A percentile compares a stretch with the other conserved stretches of the same genome.
phyloP scores from a whole-genome alignment of 1,284 basidiomycete genomes.

The Melampsora abietis-canadensis region DNA sequence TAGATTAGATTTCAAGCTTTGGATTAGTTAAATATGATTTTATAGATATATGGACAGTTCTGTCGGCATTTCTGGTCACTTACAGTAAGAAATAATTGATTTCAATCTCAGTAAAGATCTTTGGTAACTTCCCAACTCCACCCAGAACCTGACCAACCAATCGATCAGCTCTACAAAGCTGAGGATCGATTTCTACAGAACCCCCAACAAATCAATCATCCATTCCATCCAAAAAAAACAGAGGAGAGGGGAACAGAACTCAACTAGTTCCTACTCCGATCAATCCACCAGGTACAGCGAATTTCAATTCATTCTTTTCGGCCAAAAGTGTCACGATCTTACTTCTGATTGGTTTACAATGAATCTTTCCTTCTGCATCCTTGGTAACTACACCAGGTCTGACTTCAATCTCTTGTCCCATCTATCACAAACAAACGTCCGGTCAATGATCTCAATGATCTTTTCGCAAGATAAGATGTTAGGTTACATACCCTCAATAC shows the following conservation, averaged over 20 bases:
- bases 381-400: slow-evolving; percentile 95
- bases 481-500: slow-evolving; percentile 61
- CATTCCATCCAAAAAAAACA: not conserved
- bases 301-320: slow-evolving; percentile 88
- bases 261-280: slow-evolving; percentile 91
- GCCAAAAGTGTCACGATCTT: slow-evolving; percentile 86
- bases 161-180: slow-evolving; percentile 92
- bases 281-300: slow-evolving; percentile 93
- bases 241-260: not conserved
- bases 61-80: not conserved
- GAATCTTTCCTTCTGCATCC: slow-evolving; percentile 81
- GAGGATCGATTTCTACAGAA: slow-evolving; percentile 72
- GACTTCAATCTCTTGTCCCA: slow-evolving; percentile 95
- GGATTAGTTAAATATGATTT: too few species aligned
- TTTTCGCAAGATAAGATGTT: too few species aligned
- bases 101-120: slow-evolving; percentile 87
- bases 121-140: slow-evolving; percentile 85
- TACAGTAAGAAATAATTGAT: slow-evolving; percentile 81
- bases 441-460: too few species aligned
- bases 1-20: not conserved
- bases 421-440: slow-evolving; percentile 47
- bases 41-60: too few species aligned
- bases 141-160: slow-evolving; percentile 94
- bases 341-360: slow-evolving; percentile 90
- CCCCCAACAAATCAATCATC: too few species aligned